Percentiles rank a stretch among this genome's conserved stretches.
These are phyloP conservation scores for Leptodermis oblonga DNA, from an alignment of 257 asterid species.

Conservation along the genomic window DNA sequence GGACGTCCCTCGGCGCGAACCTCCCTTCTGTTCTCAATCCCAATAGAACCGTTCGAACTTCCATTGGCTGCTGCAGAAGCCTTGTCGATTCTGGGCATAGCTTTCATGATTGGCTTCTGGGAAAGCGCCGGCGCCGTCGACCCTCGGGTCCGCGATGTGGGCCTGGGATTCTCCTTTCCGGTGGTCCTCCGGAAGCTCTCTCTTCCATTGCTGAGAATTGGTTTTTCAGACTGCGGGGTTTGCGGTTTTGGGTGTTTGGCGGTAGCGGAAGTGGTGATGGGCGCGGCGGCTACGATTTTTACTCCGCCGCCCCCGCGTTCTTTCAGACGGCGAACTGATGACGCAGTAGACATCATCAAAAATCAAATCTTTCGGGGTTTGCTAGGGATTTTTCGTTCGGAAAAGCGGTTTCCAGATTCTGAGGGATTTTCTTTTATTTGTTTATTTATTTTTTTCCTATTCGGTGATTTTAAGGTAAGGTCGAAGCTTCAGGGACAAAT, in stretches of 20 bases:
- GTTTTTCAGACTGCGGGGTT: conserved; percentile 48
- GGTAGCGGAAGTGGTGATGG: conserved; percentile 4
- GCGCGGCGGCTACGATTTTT: conserved; percentile 27
- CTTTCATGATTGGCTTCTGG: conserved; percentile 51
- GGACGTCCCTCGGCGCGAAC: conserved; percentile 35
- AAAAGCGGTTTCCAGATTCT: background rate
- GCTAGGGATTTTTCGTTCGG: background rate
- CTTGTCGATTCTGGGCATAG: conserved; percentile 57
- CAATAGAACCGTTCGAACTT: background rate
- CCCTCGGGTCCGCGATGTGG: conserved; percentile 50
- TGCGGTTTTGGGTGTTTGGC: conserved; percentile 15
- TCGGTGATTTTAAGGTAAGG: background rate
- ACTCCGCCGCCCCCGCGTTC: conserved; percentile 54
- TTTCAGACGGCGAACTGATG: conserved; percentile 57
- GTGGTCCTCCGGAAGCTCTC: conserved; percentile 27
- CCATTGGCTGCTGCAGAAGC: conserved; percentile 22
- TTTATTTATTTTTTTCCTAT: background rate
- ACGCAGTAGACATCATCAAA: conserved; percentile 36
- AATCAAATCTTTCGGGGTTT: background rate
- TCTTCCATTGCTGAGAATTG: conserved; percentile 20
- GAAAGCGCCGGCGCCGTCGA: conserved; percentile 23
- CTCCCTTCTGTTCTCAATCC: conserved; percentile 20
- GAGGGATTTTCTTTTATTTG: background rate
- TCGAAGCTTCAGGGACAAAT: background rate
- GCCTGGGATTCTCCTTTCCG: conserved; percentile 70